These are phyloP conservation scores for Apocynum venetum DNA, from an alignment of 257 asterid genomes.

Conservation along the genomic window DNA sequence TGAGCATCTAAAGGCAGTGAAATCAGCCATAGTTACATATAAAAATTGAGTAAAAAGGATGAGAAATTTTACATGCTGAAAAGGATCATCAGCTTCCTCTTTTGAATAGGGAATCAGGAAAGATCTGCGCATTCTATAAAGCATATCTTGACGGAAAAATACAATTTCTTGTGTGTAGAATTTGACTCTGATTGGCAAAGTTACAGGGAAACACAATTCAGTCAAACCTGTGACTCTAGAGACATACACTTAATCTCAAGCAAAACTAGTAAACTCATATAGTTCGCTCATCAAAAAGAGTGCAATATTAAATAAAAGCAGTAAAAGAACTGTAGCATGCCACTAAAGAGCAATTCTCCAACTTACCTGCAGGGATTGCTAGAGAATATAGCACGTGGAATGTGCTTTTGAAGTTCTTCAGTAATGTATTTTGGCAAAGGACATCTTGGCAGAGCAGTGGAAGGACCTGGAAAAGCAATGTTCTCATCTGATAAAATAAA, in stretches of 20 bases:
- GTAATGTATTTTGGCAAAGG: constrained; percentile 76
- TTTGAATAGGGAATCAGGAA: constrained; percentile 83
- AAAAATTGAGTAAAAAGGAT: neutral
- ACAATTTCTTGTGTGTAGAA: constrained; percentile 89
- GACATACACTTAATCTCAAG: neutral
- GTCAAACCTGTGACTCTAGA: neutral
- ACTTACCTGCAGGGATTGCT: constrained; percentile 96
- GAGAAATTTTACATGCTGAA: constrained; percentile 60
- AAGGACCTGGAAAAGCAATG: constrained; percentile 60
- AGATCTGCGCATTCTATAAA: constrained; percentile 89
- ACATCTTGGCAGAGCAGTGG: constrained; percentile 80
- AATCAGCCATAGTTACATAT: neutral
- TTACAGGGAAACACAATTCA: constrained; percentile 3
- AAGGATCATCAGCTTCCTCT: constrained; percentile 88
- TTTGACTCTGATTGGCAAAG: constrained; percentile 60
- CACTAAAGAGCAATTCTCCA: neutral
- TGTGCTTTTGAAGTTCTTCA: constrained; percentile 65
- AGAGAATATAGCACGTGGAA: constrained; percentile 69
- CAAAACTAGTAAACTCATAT: neutral
- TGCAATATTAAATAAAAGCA: neutral
- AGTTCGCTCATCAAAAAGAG: neutral
- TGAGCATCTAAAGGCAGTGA: constrained; percentile 3
- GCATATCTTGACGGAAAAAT: constrained; percentile 92
- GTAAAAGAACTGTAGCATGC: neutral
- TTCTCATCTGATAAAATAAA: neutral